These are phyloP conservation scores for Gautieria morchelliformis DNA, from an alignment of 768 basidiomycete species.

Conservation along the genomic window DNA sequence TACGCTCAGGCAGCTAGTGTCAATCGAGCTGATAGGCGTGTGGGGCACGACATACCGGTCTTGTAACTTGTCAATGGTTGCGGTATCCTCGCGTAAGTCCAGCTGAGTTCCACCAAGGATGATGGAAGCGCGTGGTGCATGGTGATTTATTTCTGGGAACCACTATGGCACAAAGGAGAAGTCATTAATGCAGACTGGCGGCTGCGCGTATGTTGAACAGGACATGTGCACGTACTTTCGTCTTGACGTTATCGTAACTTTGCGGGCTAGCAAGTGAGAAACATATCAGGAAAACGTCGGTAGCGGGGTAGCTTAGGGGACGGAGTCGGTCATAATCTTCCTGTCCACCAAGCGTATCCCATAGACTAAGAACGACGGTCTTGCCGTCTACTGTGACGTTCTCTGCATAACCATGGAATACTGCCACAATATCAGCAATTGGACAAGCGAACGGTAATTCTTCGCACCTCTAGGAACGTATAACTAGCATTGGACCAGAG, in stretches of 20 bases:
- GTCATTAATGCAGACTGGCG: neutral
- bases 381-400: constrained; percentile 99
- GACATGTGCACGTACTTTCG: constrained; percentile 55
- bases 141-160: constrained; percentile 96
- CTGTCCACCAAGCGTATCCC: constrained; percentile 99
- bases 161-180: constrained; percentile 40
- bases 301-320: constrained; percentile 97
- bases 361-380: constrained; percentile 94
- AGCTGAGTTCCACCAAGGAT: constrained; percentile 95
- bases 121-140: constrained; percentile 88
- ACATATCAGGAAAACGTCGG: constrained; percentile 98
- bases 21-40: neutral
- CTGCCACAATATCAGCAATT: constrained; percentile 29
- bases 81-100: constrained; percentile 91
- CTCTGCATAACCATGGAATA: constrained; percentile 98
- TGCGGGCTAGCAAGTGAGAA: constrained; percentile 98
- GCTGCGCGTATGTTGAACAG: neutral
- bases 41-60: constrained; percentile 53
- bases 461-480: constrained; percentile 86
- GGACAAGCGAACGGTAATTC: neutral
- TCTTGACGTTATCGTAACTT: constrained; percentile 96
- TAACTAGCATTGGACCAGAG: constrained; percentile 43
- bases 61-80: constrained; percentile 84
- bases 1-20: constrained; percentile 21
- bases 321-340: constrained; percentile 98